Evolutionary conservation across 805 yeast genomes (phyloP).

Genomic region (Starmera pachycereana): DNA sequence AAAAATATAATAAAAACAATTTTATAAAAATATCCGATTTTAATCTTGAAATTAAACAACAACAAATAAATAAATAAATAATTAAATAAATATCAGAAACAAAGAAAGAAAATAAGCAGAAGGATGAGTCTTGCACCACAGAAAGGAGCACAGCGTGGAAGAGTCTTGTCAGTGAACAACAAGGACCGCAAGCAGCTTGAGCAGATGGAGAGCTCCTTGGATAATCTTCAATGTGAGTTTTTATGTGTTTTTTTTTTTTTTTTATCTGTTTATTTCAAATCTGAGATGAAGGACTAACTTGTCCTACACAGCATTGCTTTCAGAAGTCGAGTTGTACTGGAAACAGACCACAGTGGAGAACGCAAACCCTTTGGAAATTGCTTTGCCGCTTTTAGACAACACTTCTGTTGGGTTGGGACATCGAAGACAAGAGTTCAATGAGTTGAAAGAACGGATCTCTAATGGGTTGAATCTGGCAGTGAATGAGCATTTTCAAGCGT

Average conservation of each 20-base stretch:
- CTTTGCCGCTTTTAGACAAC: slow-evolving; percentile 72
- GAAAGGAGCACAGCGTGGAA: not conserved
- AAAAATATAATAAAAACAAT: too few relatives aligned
- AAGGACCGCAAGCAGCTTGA: not conserved
- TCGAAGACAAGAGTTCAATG: slow-evolving; percentile 54
- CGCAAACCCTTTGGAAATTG: slow-evolving; percentile 78
- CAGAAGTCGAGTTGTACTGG: slow-evolving; percentile 35
- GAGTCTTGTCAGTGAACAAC: not conserved
- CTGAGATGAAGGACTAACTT: not conserved
- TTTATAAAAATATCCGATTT: too few relatives aligned
- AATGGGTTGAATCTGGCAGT: slow-evolving; percentile 58
- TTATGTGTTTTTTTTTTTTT: too few relatives aligned
- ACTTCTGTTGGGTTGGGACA: slow-evolving; percentile 88
- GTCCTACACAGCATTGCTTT: slow-evolving; percentile 5
- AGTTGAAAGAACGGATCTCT: slow-evolving; percentile 47
- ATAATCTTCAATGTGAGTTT: slow-evolving; percentile 7
- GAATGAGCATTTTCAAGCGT: slow-evolving; percentile 71
- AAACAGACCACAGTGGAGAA: slow-evolving; percentile 36
- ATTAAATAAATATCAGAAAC: too few relatives aligned
- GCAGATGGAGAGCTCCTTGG: slow-evolving; percentile 11
- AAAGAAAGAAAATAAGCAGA: too few relatives aligned
- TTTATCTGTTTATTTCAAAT: not conserved
- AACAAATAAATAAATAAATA: too few relatives aligned
- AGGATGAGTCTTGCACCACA: not conserved
- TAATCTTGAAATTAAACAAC: too few relatives aligned